These are phyloP conservation scores for Mikania micrantha DNA, from an alignment of 129 eudicot species.

Conservation along the genomic window DNA sequence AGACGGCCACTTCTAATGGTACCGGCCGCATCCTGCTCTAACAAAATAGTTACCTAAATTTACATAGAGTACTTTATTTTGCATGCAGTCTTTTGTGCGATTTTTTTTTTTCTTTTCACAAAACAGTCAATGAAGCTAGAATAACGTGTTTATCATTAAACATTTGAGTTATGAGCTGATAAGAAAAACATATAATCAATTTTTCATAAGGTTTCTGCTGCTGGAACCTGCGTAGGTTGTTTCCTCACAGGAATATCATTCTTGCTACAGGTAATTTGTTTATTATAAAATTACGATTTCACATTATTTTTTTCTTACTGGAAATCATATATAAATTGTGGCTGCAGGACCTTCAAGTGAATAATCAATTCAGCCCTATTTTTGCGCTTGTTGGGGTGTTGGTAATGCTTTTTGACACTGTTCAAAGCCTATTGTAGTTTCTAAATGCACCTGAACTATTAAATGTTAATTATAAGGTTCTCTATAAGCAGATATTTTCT, in stretches of 20 bases:
- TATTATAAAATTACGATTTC: neutral
- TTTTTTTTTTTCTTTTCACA: too few relatives aligned
- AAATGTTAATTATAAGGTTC: neutral
- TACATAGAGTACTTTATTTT: too few relatives aligned
- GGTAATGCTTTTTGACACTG: constrained; percentile 40
- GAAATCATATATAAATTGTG: neutral
- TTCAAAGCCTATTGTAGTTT: neutral
- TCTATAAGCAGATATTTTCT: constrained; percentile 42
- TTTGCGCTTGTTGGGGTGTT: constrained; percentile 74
- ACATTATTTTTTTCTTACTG: neutral
- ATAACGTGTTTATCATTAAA: neutral
- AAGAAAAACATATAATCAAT: neutral
- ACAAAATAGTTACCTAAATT: too few relatives aligned
- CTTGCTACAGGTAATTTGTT: constrained; percentile 68
- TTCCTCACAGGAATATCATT: constrained; percentile 62
- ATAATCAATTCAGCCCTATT: constrained; percentile 46
- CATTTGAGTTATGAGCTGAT: neutral
- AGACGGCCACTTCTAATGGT: constrained; percentile 81
- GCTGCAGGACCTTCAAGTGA: constrained; percentile 51
- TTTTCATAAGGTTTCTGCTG: constrained; percentile 56
- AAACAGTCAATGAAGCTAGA: too few relatives aligned
- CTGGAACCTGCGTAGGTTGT: constrained; percentile 80
- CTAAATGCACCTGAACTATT: neutral
- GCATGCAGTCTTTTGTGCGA: too few relatives aligned
- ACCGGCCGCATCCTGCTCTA: neutral